Conservation (phyloP, 495 filamentous ascomycete species). For the Hypoxylon lienhwacheense region DNA sequence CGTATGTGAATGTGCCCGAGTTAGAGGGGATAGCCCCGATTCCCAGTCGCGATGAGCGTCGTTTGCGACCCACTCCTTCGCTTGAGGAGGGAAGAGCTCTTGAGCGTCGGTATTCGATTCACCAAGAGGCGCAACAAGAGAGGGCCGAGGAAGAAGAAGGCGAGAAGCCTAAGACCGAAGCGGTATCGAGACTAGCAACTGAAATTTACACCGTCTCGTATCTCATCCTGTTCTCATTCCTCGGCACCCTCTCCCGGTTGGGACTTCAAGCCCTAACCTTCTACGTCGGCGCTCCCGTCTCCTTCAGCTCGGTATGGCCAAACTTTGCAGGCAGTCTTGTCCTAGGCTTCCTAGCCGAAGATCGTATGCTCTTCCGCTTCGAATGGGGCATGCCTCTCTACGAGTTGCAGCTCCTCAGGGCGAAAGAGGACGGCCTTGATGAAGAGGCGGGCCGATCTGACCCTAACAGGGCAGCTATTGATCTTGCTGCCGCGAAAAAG, state of each 20-base stretch:
- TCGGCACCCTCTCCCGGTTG: constrained; percentile 83
- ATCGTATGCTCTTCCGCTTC: constrained; percentile 71
- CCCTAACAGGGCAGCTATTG: constrained; percentile 24
- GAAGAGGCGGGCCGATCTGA: constrained; percentile 36
- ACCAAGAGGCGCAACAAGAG: constrained; percentile 3
- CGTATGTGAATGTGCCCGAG: constrained; percentile 54
- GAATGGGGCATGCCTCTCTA: constrained; percentile 57
- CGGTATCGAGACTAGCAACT: constrained; percentile 62
- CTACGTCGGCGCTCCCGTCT: constrained; percentile 76
- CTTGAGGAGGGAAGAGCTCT: constrained; percentile 31
- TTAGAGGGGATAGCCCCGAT: constrained; percentile 48
- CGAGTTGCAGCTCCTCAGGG: constrained; percentile 38
- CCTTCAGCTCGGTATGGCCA: constrained; percentile 80
- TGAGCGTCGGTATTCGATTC: constrained; percentile 17
- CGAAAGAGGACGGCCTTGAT: constrained; percentile 35
- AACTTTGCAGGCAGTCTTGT: constrained; percentile 83
- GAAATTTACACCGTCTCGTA: constrained; percentile 78
- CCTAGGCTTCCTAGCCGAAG: constrained; percentile 85
- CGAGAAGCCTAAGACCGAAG: constrained; percentile 19
- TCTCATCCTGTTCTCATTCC: constrained; percentile 81
- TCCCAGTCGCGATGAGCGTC: constrained; percentile 47
- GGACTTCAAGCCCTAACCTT: constrained; percentile 79
- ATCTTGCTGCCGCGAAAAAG: constrained; percentile 50
- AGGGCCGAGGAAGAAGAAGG: constrained; percentile 9
- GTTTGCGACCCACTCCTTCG: constrained; percentile 33